Conservation (phyloP, 768 basidiomycete species). For the Macrolepiota albuminosa region DNA sequence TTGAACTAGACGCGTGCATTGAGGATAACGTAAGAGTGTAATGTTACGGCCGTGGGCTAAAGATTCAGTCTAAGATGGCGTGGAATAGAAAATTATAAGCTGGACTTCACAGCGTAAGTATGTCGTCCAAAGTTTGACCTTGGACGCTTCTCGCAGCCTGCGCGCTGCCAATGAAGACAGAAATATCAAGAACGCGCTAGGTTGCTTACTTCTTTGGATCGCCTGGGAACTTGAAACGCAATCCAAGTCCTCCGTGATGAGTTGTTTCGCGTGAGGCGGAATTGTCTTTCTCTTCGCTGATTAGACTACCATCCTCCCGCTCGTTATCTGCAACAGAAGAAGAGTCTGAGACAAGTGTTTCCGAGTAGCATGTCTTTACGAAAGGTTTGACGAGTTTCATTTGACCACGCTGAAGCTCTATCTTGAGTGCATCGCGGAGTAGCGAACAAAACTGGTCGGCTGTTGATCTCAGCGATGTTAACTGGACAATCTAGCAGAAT, state of each 20-base stretch:
- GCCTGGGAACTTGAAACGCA: slow-evolving; percentile 87
- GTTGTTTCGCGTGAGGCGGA: slow-evolving; percentile 40
- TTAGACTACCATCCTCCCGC: slow-evolving; percentile 63
- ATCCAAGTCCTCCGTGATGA: slow-evolving; percentile 75
- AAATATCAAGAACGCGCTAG: neutral
- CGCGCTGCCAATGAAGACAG: slow-evolving; percentile 1
- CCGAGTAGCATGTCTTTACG: slow-evolving; percentile 91
- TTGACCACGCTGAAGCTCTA: slow-evolving; percentile 81
- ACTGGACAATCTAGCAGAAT: slow-evolving; percentile 70
- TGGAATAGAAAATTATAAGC: neutral
- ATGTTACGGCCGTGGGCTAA: slow-evolving; percentile 90
- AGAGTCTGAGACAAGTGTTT: slow-evolving; percentile 65
- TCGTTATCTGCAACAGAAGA: slow-evolving; percentile 59
- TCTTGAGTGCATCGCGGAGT: slow-evolving; percentile 84
- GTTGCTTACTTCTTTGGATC: slow-evolving; percentile 79
- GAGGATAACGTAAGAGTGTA: slow-evolving; percentile 93
- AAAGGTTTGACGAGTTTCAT: slow-evolving; percentile 94
- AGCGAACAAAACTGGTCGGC: slow-evolving; percentile 91
- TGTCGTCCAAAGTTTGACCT: slow-evolving; percentile 92
- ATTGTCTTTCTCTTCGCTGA: slow-evolving; percentile 48
- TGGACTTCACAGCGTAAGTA: slow-evolving; percentile 67
- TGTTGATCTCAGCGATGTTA: slow-evolving; percentile 89
- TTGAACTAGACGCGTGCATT: slow-evolving; percentile 95
- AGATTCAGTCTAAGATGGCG: slow-evolving; percentile 6
- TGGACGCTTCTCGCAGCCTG: slow-evolving; percentile 86